Evolutionary conservation across 106 monocot genomes (phyloP), one percentile per base, ranked within the genome.

Genomic region (Agapanthus africanus): DNA sequence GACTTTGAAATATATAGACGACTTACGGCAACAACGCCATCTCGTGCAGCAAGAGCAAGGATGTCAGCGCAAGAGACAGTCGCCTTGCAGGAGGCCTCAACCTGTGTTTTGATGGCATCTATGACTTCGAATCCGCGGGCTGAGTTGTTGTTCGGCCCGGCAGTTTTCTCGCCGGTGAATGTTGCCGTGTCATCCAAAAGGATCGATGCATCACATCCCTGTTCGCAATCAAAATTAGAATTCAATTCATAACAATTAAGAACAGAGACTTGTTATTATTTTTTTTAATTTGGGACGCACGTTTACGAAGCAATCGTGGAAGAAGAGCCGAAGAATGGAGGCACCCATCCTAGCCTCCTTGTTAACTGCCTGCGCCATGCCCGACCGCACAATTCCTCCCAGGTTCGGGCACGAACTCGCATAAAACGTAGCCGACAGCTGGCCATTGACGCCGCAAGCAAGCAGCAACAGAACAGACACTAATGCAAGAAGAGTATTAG

Each of bases 251-350:
- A 40, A 40, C 39, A 40, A 40, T 6, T 10, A 40, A n/a, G 8
- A 57, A n/a, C 3, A 31, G 8, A 14, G 31, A 57, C n/a, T n/a
- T n/a, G 46, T 47, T 47, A 7, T 7, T 15, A 1, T 7, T 0
- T 47, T 15, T 47, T n/a, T 0, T 9, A n/a, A 7, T 25, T 27
- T 9, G 9, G 15, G 34, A 60, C 25, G 0, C 71, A 78, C 77
- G n/a, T 67, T 73, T 7, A 78, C 78, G 11, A 78, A 78, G 60
- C 78, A 78, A 63, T 83, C 82, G 15, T 83, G 82, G 78, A 78
- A 83, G 73, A 79, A 79, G 37, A 83, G 74, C 7, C 83, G 73
- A 38, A 83, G 79, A 28, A 83, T 74, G 79, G 83, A 83, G 4
- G 83, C 82, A 6, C 70, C 82, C 78, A 83, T 83, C 59, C 82